phyloP scores from a whole-genome alignment of 2,329 filamentous ascomycete species.

The Botryotinia narcissicola region DNA sequence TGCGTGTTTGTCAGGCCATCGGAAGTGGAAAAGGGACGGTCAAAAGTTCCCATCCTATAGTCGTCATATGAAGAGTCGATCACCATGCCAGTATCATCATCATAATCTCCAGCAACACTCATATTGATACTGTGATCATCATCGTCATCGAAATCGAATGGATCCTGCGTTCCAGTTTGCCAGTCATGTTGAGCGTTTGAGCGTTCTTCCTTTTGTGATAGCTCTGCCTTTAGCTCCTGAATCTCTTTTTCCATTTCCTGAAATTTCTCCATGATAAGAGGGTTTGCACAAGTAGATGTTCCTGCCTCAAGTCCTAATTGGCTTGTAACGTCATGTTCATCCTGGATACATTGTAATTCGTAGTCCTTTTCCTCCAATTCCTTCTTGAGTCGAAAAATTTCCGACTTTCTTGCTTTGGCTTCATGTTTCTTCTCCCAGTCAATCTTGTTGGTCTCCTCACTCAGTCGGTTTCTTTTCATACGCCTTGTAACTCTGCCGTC shows the following conservation, averaged over 20 bases:
- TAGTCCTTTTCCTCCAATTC: conserved; percentile 43
- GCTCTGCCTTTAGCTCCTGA: conserved; percentile 30
- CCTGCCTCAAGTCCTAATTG: conserved; percentile 35
- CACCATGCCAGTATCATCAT: not conserved
- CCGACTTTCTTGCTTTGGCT: conserved; percentile 43
- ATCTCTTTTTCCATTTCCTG: conserved; percentile 36
- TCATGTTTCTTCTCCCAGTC: conserved; percentile 47
- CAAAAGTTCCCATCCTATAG: conserved; percentile 19
- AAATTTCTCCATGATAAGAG: conserved; percentile 28
- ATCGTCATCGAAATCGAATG: conserved; percentile 37
- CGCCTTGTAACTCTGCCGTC: conserved; percentile 58
- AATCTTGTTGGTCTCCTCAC: conserved; percentile 57
- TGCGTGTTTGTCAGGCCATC: conserved; percentile 34
- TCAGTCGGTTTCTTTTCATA: conserved; percentile 54
- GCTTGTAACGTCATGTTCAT: conserved; percentile 34
- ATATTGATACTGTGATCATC: conserved; percentile 37
- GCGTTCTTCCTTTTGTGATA: conserved; percentile 30
- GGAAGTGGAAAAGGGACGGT: conserved; percentile 4
- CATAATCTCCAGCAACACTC: conserved; percentile 33
- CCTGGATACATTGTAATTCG: conserved; percentile 35
- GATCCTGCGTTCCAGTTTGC: conserved; percentile 51
- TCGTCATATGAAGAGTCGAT: conserved; percentile 4
- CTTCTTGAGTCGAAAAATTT: conserved; percentile 49
- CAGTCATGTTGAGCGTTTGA: conserved; percentile 42
- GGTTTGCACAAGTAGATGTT: conserved; percentile 17